Percentiles rank a stretch among this genome's conserved stretches.
phyloP scores from a whole-genome alignment of 75 land plant genomes.

The Selaginella tamariscina region DNA sequence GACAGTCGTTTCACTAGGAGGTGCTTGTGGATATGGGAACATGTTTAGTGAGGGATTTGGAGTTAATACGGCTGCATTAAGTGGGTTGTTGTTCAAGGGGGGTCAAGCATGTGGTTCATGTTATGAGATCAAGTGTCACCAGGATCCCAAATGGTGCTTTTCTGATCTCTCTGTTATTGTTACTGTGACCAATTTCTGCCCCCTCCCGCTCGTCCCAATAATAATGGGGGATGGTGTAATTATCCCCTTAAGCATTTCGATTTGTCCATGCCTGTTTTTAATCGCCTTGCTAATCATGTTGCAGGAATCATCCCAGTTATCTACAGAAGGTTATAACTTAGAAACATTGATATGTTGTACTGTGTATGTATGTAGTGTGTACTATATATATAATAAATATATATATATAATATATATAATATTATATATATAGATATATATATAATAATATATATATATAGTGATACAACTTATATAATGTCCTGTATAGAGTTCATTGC shows the following conservation, averaged over 20 bases:
- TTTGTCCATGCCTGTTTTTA: not conserved
- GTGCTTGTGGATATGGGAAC: conserved; percentile 64
- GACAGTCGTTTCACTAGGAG: too few species aligned
- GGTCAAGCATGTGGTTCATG: conserved; percentile 56
- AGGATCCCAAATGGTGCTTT: not conserved
- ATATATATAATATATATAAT: too few species aligned
- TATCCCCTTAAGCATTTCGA: not conserved
- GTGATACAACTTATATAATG: too few species aligned
- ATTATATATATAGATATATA: too few species aligned
- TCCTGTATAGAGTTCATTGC: not conserved
- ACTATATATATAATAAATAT: too few species aligned
- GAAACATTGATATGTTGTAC: not conserved
- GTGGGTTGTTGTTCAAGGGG: conserved; percentile 59
- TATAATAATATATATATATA: too few species aligned
- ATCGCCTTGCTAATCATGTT: not conserved
- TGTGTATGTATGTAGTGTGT: too few species aligned
- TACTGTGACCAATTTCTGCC: not conserved
- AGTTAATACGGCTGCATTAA: conserved; percentile 47
- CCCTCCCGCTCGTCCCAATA: not conserved
- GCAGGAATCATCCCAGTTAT: not conserved
- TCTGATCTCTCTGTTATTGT: not conserved
- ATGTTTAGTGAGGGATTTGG: conserved; percentile 58
- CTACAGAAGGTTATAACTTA: not conserved
- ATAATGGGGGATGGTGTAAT: not conserved
- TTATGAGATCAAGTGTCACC: conserved; percentile 55